Percentiles rank a stretch among this genome's conserved stretches.
Evolutionary conservation across 1,139 yeast species (phyloP).

Genomic region (Candida tunisiensis): DNA sequence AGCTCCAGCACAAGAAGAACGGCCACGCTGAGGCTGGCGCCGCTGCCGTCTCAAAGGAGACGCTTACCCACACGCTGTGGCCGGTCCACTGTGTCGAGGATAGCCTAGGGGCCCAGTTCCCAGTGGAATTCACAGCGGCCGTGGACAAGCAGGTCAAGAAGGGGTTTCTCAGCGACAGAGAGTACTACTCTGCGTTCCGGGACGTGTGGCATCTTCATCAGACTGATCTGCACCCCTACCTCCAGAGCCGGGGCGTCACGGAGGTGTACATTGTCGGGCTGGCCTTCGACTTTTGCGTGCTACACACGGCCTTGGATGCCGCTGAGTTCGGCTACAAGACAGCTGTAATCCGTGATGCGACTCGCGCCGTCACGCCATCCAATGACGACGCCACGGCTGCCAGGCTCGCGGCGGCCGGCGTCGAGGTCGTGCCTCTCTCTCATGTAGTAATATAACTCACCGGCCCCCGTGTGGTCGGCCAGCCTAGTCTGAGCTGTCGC

Average conservation of each 20-base stretch:
- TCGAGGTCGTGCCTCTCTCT: no score
- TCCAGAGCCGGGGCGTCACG: conserved; percentile 29
- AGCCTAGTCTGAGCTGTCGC: no score
- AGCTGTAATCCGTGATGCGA: conserved; percentile 37
- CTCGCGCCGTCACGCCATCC: conserved; percentile 7
- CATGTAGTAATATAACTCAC: no score
- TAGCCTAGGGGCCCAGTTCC: conserved; percentile 49
- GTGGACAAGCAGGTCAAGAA: conserved; percentile 36
- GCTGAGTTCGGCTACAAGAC: conserved; percentile 45
- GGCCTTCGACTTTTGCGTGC: conserved; percentile 78
- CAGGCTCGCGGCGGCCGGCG: not conserved
- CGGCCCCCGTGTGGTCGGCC: no score
- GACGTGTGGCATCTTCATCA: conserved; percentile 62
- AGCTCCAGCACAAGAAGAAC: no score
- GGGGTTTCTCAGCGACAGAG: conserved; percentile 57
- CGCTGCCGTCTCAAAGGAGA: no score
- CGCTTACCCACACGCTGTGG: conserved; percentile 42
- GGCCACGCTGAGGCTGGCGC: no score
- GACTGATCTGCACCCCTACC: conserved; percentile 42
- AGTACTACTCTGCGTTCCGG: conserved; percentile 77
- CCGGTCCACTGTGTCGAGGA: conserved; percentile 81
- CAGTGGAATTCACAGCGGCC: conserved; percentile 20
- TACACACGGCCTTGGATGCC: conserved; percentile 57
- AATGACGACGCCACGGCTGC: not conserved
- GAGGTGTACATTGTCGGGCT: conserved; percentile 65